Evolutionary conservation across 2,329 filamentous ascomycete species (phyloP).

Genomic region (Cadophora luteo-olivacea): DNA sequence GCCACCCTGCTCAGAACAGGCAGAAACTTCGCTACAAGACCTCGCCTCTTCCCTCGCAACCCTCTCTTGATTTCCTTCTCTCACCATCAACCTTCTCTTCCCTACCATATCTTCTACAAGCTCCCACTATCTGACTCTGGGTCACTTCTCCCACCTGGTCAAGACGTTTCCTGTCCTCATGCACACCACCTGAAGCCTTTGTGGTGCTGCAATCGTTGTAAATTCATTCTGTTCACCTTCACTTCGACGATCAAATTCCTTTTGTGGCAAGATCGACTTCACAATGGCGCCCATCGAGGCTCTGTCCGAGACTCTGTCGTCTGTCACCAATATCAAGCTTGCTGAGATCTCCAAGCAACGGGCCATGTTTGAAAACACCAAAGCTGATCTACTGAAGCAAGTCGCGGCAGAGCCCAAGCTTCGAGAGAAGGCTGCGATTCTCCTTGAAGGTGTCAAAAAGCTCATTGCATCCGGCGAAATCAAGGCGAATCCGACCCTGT

Average conservation of each 20-base stretch:
- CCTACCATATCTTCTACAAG: background rate
- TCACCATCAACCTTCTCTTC: background rate
- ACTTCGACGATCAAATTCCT: too few relatives aligned
- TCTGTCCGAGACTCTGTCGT: constrained; percentile 58
- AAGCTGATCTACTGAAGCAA: constrained; percentile 49
- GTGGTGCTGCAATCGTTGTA: too few relatives aligned
- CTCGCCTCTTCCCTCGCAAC: too few relatives aligned
- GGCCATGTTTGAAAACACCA: constrained; percentile 53
- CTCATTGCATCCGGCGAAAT: background rate
- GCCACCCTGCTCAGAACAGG: too few relatives aligned
- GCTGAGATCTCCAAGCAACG: constrained; percentile 60
- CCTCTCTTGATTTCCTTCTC: too few relatives aligned
- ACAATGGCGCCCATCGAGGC: constrained; percentile 37
- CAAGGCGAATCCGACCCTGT: constrained; percentile 11
- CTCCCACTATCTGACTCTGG: too few relatives aligned
- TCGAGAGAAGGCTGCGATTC: constrained; percentile 44
- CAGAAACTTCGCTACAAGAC: too few relatives aligned
- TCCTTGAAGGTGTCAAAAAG: constrained; percentile 42
- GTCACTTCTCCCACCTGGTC: too few relatives aligned
- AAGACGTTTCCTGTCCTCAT: too few relatives aligned
- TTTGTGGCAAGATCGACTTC: background rate
- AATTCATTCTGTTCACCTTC: too few relatives aligned
- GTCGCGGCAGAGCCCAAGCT: constrained; percentile 40
- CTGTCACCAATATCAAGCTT: constrained; percentile 61
- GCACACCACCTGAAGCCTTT: too few relatives aligned